Conservation (phyloP, 2,329 filamentous ascomycete genomes). For the Colletotrichum magnum region DNA sequence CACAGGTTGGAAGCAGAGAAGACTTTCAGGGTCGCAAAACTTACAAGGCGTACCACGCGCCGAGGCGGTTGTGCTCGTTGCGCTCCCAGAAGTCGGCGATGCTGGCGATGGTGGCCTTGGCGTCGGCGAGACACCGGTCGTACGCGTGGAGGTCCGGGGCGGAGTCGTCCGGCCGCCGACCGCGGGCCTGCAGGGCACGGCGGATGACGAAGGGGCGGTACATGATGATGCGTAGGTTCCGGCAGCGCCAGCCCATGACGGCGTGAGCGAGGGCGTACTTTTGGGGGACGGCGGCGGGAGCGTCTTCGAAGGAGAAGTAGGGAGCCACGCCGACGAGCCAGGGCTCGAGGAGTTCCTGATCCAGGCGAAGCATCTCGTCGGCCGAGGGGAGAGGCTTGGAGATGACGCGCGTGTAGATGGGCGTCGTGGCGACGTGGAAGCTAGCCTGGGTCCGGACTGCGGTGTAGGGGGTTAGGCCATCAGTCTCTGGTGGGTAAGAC, state of each 20-base stretch:
- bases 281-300: constrained; percentile 47
- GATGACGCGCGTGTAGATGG: constrained; percentile 61
- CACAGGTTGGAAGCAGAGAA: not conserved
- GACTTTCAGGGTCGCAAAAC: constrained; percentile 1
- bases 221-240: constrained; percentile 63
- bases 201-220: constrained; percentile 62
- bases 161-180: constrained; percentile 17
- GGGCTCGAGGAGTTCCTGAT: constrained; percentile 53
- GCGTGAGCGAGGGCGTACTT: constrained; percentile 57
- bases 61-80: constrained; percentile 54
- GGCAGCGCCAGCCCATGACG: constrained; percentile 59
- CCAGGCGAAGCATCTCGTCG: constrained; percentile 56
- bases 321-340: constrained; percentile 54
- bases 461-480: constrained; percentile 59
- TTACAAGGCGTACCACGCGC: constrained; percentile 59
- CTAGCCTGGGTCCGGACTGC: constrained; percentile 58
- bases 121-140: constrained; percentile 55
- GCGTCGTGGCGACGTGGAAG: constrained; percentile 60
- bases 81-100: constrained; percentile 56
- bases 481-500: constrained; percentile 51
- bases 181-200: constrained; percentile 45
- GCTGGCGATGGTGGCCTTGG: constrained; percentile 55
- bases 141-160: constrained; percentile 39
- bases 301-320: constrained; percentile 50
- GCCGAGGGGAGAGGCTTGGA: constrained; percentile 58